Evolutionary conservation across 1,284 basidiomycete species (phyloP).

Genomic region (Hymenochaete sp.): DNA sequence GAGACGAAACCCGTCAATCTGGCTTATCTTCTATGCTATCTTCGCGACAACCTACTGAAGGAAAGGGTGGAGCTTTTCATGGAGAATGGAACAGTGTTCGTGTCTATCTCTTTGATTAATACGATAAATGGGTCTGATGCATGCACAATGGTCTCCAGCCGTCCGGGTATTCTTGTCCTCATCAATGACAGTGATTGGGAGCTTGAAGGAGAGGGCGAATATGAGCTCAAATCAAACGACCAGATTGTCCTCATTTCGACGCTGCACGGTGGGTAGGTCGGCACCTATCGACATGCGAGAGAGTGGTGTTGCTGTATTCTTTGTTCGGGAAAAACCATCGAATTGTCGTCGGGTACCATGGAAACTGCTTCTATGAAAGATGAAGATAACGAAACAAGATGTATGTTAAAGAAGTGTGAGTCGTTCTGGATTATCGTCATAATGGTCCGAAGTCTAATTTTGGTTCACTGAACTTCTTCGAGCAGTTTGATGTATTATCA

Average conservation of each 20-base stretch:
- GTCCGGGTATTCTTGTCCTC: constrained; percentile 91
- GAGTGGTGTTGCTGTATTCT: too few species aligned
- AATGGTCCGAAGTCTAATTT: too few species aligned
- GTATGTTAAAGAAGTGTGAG: too few species aligned
- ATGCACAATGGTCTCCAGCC: constrained; percentile 52
- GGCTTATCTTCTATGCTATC: constrained; percentile 69
- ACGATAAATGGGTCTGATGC: constrained; percentile 9
- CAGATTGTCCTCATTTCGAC: constrained; percentile 96
- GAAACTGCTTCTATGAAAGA: too few species aligned
- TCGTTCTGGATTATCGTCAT: too few species aligned
- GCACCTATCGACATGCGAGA: too few species aligned
- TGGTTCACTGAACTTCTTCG: too few species aligned
- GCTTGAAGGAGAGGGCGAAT: constrained; percentile 90
- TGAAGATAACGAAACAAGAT: too few species aligned
- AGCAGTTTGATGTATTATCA: too few species aligned
- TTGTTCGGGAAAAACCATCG: too few species aligned
- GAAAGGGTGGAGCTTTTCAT: constrained; percentile 88
- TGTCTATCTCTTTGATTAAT: constrained; percentile 22
- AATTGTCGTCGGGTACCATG: too few species aligned
- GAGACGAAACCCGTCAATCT: constrained; percentile 51
- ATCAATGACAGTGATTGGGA: constrained; percentile 99
- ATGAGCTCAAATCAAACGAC: constrained; percentile 72
- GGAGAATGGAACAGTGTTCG: constrained; percentile 83
- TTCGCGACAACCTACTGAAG: constrained; percentile 71
- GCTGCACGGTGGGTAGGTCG: constrained; percentile 75